Evolutionary conservation across 129 eudicot genomes (phyloP).

Genomic region (Chrysanthemum lavandulifolium): DNA sequence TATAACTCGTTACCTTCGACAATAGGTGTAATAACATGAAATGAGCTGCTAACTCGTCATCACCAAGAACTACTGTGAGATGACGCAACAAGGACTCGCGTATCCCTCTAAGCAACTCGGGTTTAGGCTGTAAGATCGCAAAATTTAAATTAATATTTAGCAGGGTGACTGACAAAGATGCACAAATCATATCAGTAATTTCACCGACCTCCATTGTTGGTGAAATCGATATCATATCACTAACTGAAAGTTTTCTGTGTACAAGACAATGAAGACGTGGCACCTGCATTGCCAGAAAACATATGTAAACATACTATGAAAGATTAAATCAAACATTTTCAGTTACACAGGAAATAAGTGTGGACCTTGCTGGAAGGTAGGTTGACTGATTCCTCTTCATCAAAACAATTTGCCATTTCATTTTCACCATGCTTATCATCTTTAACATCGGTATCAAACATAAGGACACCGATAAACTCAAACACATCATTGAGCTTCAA

Average conservation of each 20-base stretch:
- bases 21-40: conserved; percentile 82
- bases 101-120: conserved; percentile 50
- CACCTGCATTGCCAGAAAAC: conserved; percentile 45
- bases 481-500: conserved; percentile 85
- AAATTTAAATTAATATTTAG: not conserved
- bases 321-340: not conserved
- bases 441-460: conserved; percentile 60
- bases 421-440: conserved; percentile 38
- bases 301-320: not conserved
- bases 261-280: conserved; percentile 90
- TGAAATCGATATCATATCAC: conserved; percentile 48
- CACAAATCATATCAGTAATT: not conserved
- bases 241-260: conserved; percentile 62
- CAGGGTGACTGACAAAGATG: not conserved
- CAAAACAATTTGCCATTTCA: conserved; percentile 40
- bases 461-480: conserved; percentile 92
- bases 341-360: not conserved
- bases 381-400: conserved; percentile 53
- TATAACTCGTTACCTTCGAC: conserved; percentile 56
- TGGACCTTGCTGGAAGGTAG: conserved; percentile 69
- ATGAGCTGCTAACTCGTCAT: conserved; percentile 81
- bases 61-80: conserved; percentile 77
- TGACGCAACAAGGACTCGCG: conserved; percentile 71
- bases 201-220: conserved; percentile 60
- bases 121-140: conserved; percentile 45